Evolutionary conservation across 2,329 filamentous ascomycete genomes (phyloP), one percentile per base, ranked within the genome.

Genomic region (Ascosphaera aggregata): DNA sequence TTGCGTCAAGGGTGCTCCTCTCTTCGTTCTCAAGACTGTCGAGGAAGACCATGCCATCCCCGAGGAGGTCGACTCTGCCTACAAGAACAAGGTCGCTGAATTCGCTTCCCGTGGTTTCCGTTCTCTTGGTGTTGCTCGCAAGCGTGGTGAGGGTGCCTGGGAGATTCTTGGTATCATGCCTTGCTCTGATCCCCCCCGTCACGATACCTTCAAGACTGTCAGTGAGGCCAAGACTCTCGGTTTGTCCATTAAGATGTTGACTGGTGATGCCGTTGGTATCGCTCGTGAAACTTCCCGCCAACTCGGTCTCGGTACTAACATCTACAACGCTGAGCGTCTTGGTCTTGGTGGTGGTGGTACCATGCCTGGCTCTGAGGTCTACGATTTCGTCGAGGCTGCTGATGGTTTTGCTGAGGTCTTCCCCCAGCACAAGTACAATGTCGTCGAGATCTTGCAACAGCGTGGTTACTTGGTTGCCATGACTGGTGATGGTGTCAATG

Each of bases 401-500:
- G 80, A 80, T 61, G 73, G 64, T 34, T 98, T 98, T 65, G 98
- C 89, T 27, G 80, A 89, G 45, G 91, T 92, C 18, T 89, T 98
- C 58, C 89, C 89, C 39, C 73, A 69, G 38, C 89, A 98, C 69
- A 98, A 98, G 69, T 91, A 80, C n/a, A 89, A 82, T 60, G 73
- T 98, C 36, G 86, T 98, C 37, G 89, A 98, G 56, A 75, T 98
- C 35, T 77, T 98, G 36, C 91, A 98, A 57, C 82, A 80, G 42
- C 67, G 80, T 38, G 81, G 81, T 43, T 82, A 98, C 55, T 89
- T 98, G 34, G 91, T 98, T 45, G 89, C 89, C 47, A 98, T 98
- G 89, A 98, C 89, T 48, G 89, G 89, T 52, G 89, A 98, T 53
- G 89, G 89, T 59, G 89, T 98, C 58, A 98, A 98, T 53, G 89